A percentile compares a stretch with the other conserved stretches of the same genome.
Evolutionary conservation across 805 yeast species (phyloP).

Genomic region (Candida loeiensis): DNA sequence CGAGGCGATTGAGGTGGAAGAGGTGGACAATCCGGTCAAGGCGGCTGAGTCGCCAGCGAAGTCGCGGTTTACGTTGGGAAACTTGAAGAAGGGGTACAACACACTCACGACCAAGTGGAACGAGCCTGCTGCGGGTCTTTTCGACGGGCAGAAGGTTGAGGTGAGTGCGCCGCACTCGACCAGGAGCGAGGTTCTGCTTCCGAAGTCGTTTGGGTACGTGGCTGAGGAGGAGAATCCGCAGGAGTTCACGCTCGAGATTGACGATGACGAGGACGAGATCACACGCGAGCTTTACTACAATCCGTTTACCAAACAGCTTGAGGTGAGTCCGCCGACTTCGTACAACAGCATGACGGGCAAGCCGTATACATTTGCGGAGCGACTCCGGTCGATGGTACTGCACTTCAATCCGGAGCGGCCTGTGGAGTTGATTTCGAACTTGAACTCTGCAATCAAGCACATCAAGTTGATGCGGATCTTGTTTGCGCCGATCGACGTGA

Average conservation of each 20-base stretch:
- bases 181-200: conserved; percentile 5
- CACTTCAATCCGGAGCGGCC: conserved; percentile 11
- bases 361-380: not conserved
- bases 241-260: conserved; percentile 29
- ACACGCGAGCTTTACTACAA: conserved; percentile 30
- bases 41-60: conserved; percentile 2
- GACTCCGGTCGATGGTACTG: not conserved
- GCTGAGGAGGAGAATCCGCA: conserved; percentile 12
- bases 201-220: conserved; percentile 5
- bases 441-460: conserved; percentile 31
- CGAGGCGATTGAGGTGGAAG: conserved; percentile 9
- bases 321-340: conserved; percentile 22
- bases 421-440: conserved; percentile 25
- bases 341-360: conserved; percentile 7
- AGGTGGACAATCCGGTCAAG: not conserved
- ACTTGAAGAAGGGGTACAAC: conserved; percentile 17
- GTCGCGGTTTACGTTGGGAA: conserved; percentile 1
- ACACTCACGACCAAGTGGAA: conserved; percentile 30
- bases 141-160: conserved; percentile 1
- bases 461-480: conserved; percentile 34
- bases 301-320: conserved; percentile 31
- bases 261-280: conserved; percentile 19
- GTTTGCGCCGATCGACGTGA: conserved; percentile 39
- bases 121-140: conserved; percentile 16
- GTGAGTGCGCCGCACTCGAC: no score